Conservation (phyloP, 208 protist genomes). For the Leptomonas seymouri region DNA sequence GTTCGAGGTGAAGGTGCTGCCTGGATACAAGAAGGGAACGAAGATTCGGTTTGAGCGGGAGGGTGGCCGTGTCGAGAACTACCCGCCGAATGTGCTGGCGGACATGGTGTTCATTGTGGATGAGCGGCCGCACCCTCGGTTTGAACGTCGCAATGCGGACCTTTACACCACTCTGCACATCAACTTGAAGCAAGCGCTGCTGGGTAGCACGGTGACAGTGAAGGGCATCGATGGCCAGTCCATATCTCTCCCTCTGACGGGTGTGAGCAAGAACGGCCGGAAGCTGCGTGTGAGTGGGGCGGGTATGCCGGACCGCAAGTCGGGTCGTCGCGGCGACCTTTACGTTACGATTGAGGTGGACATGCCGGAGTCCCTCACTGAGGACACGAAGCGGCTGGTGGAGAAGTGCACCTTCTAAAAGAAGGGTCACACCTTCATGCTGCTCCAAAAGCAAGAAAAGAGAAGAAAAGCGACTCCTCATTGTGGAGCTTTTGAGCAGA, state of each 20-base stretch:
- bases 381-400: conserved; percentile 75
- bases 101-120: conserved; percentile 97
- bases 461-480: neutral
- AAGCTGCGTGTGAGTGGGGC: conserved; percentile 69
- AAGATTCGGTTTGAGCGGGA: conserved; percentile 95
- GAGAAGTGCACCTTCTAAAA: conserved; percentile 83
- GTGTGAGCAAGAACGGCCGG: conserved; percentile 77
- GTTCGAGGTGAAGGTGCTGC: conserved; percentile 94
- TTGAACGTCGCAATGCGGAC: conserved; percentile 89
- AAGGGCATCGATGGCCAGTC: conserved; percentile 63
- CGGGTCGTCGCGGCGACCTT: conserved; percentile 67
- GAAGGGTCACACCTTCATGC: neutral
- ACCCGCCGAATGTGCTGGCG: conserved; percentile 88
- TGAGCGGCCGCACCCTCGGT: conserved; percentile 92
- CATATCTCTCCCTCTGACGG: conserved; percentile 63
- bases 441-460: neutral
- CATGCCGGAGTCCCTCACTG: conserved; percentile 78
- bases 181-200: conserved; percentile 82
- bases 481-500: neutral
- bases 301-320: conserved; percentile 83
- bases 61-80: conserved; percentile 82
- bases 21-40: conserved; percentile 97
- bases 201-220: conserved; percentile 77
- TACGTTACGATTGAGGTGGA: conserved; percentile 77
- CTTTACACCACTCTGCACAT: conserved; percentile 84